Evolutionary conservation across 2,329 filamentous ascomycete species (phyloP).

Genomic region (Pseudogymnoascus sp.): DNA sequence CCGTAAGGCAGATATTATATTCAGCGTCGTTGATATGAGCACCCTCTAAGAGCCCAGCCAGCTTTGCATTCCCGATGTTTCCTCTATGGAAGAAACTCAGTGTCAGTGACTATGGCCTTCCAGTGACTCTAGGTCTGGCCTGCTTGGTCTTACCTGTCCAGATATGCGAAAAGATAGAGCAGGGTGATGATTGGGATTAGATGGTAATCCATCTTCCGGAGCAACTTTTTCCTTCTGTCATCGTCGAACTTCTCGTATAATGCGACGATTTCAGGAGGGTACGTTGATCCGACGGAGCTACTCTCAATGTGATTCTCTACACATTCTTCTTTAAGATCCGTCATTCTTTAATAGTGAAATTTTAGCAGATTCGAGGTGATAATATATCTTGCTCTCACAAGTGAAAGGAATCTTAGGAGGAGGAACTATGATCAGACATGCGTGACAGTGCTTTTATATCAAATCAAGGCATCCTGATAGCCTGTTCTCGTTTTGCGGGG

Average conservation of each 20-base stretch:
- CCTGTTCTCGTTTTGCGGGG: background rate
- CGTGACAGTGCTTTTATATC: background rate
- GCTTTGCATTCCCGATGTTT: constrained; percentile 26
- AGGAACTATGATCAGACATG: background rate
- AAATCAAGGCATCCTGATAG: background rate
- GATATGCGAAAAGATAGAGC: constrained; percentile 38
- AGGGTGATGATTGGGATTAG: constrained; percentile 51
- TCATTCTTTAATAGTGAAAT: background rate
- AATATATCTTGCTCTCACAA: background rate
- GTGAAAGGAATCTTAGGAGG: background rate
- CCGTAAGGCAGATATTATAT: constrained; percentile 27
- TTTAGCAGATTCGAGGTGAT: background rate
- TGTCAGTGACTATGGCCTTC: background rate
- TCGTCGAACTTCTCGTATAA: constrained; percentile 27
- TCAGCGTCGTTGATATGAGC: constrained; percentile 25
- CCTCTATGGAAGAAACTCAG: constrained; percentile 22
- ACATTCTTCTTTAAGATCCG: background rate
- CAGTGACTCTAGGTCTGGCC: constrained; percentile 16
- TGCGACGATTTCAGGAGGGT: constrained; percentile 14
- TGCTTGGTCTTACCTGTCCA: background rate
- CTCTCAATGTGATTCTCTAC: background rate
- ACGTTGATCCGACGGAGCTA: background rate
- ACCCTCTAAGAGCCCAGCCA: constrained; percentile 26
- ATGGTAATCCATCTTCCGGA: constrained; percentile 47
- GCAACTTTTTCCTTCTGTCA: constrained; percentile 38